These are phyloP conservation scores for Heracleum sosnowskyi DNA, from an alignment of 129 eudicot species.

Conservation along the genomic window DNA sequence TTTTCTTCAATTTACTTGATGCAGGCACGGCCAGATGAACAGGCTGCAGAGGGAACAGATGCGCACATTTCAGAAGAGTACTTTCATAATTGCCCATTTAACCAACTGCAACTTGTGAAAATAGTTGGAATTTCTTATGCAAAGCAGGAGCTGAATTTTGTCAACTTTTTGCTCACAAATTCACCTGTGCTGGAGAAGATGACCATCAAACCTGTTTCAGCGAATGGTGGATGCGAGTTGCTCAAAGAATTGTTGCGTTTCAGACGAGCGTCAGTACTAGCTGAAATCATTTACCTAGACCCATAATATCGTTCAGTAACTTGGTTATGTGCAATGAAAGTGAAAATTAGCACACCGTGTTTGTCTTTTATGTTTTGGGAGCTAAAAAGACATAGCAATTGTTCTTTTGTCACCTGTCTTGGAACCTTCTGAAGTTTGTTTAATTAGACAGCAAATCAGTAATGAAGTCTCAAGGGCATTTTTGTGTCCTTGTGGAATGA, in stretches of 20 bases:
- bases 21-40: conserved; percentile 84
- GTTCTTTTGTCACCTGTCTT: background rate
- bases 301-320: conserved; percentile 22
- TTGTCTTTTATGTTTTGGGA: background rate
- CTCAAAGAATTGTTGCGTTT: conserved; percentile 66
- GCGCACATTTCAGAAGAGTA: conserved; percentile 35
- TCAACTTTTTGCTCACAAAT: conserved; percentile 70
- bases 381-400: background rate
- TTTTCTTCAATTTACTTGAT: background rate
- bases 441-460: background rate
- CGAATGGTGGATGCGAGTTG: conserved; percentile 61
- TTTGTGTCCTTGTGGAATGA: too few relatives aligned
- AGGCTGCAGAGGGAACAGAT: conserved; percentile 19
- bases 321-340: background rate
- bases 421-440: background rate
- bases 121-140: conserved; percentile 54
- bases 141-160: conserved; percentile 54
- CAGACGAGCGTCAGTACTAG: conserved; percentile 64
- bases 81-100: conserved; percentile 33
- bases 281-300: conserved; percentile 63
- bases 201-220: conserved; percentile 70
- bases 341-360: background rate
- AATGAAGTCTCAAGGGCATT: background rate
- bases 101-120: conserved; percentile 50
- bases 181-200: conserved; percentile 68